A percentile compares a stretch with the other conserved stretches of the same genome.
Conservation (phyloP, 345 rosid species). For the Barbarea vulgaris region DNA sequence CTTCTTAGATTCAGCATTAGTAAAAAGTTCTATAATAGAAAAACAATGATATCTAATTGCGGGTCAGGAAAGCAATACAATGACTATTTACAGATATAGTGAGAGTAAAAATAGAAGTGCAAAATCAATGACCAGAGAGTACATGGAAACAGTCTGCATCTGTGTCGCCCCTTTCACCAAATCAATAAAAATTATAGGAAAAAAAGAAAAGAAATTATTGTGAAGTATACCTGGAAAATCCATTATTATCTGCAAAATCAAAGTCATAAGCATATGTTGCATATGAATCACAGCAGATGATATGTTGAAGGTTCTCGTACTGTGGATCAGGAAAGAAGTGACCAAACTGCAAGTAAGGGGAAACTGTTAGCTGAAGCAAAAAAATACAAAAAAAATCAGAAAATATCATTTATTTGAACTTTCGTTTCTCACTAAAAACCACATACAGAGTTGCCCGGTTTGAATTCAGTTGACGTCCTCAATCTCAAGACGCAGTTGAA, state of each 20-base stretch:
- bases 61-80: slow-evolving; percentile 4
- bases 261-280: slow-evolving; percentile 98
- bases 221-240: slow-evolving; percentile 77
- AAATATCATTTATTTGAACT: not conserved
- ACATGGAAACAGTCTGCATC: slow-evolving; percentile 1
- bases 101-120: not conserved
- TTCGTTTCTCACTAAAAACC: slow-evolving; percentile 4
- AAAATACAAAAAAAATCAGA: not conserved
- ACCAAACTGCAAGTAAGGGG: slow-evolving; percentile 71
- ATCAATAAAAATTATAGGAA: not conserved
- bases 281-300: slow-evolving; percentile 93
- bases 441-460: slow-evolving; percentile 88
- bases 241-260: slow-evolving; percentile 69
- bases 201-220: not conserved
- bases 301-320: slow-evolving; percentile 96
- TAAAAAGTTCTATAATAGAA: not conserved
- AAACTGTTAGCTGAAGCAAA: slow-evolving; percentile 23
- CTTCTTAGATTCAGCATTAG: not conserved
- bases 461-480: slow-evolving; percentile 93
- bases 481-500: slow-evolving; percentile 87
- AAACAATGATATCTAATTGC: not conserved
- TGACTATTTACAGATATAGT: not conserved
- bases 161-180: not conserved
- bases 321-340: slow-evolving; percentile 99
- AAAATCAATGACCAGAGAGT: slow-evolving; percentile 1